Evolutionary conservation across 176 grass and related monocot species (phyloP).

Genomic region (Bonia amplexicaulis): DNA sequence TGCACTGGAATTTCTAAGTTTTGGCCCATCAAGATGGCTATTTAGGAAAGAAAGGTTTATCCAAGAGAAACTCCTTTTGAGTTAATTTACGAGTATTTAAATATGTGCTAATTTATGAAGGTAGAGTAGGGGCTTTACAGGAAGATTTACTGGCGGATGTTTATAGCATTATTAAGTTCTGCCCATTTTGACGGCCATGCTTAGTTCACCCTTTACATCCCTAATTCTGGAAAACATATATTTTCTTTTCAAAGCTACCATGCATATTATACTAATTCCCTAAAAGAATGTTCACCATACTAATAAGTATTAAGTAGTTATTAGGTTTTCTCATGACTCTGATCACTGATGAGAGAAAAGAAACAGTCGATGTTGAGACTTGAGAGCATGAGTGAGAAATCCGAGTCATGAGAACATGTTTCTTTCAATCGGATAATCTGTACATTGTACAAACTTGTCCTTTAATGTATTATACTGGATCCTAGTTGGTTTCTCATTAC

Average conservation of each 20-base stretch:
- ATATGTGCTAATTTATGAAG: slow-evolving; percentile 1
- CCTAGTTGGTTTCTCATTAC: slow-evolving; percentile 6
- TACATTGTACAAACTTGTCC: background rate
- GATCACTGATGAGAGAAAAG: slow-evolving; percentile 8
- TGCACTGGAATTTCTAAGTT: background rate
- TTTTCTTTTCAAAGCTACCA: background rate
- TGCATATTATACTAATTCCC: background rate
- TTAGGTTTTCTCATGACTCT: slow-evolving; percentile 9
- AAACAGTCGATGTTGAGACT: background rate
- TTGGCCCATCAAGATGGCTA: background rate
- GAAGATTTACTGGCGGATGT: background rate
- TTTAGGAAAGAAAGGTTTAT: slow-evolving; percentile 5
- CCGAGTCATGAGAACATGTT: background rate
- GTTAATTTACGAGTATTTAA: slow-evolving; percentile 15
- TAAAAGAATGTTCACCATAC: background rate
- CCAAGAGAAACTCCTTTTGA: background rate
- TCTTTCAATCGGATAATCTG: background rate
- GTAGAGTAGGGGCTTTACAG: background rate
- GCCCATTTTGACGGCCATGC: background rate
- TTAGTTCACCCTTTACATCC: background rate
- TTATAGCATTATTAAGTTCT: background rate
- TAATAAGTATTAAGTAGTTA: background rate
- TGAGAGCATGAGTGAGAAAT: background rate
- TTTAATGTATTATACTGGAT: background rate
- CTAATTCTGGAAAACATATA: background rate